Conservation (phyloP, 2,329 filamentous ascomycete genomes). For the Acephala macrosclerotiorum region DNA sequence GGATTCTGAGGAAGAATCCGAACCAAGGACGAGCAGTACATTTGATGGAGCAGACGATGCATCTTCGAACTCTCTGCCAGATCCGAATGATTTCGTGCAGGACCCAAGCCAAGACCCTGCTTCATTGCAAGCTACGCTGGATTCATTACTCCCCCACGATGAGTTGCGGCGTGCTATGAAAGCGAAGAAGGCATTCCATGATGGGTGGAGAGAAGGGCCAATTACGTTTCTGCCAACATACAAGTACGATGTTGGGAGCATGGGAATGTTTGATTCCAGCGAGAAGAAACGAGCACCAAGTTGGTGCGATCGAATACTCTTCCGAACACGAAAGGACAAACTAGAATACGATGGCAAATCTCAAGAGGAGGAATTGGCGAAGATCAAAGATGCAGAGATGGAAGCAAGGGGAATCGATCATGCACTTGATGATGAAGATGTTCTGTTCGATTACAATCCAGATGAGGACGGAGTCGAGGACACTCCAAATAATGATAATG, state of each 20-base stretch:
- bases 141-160: conserved; percentile 88
- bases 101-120: conserved; percentile 80
- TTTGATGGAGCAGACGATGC: conserved; percentile 45
- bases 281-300: conserved; percentile 93
- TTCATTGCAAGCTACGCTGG: conserved; percentile 86
- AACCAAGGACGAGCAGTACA: conserved; percentile 32
- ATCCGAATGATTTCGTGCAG: conserved; percentile 70
- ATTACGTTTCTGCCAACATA: conserved; percentile 94
- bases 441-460: conserved; percentile 91
- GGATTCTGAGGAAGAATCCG: conserved; percentile 47
- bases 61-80: conserved; percentile 55
- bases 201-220: conserved; percentile 89
- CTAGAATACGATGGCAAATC: conserved; percentile 68
- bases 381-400: conserved; percentile 84
- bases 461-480: conserved; percentile 73
- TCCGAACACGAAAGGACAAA: conserved; percentile 76
- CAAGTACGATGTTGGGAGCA: conserved; percentile 96
- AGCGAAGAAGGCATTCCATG: conserved; percentile 81
- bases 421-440: conserved; percentile 77
- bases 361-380: conserved; percentile 70
- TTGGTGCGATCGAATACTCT: conserved; percentile 97
- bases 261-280: conserved; percentile 91
- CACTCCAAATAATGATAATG: conserved; percentile 35
- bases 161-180: conserved; percentile 80
- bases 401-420: conserved; percentile 78